Conservation (phyloP, 352 stramenopile genomes). For the Phytophthora boehmeriae region DNA sequence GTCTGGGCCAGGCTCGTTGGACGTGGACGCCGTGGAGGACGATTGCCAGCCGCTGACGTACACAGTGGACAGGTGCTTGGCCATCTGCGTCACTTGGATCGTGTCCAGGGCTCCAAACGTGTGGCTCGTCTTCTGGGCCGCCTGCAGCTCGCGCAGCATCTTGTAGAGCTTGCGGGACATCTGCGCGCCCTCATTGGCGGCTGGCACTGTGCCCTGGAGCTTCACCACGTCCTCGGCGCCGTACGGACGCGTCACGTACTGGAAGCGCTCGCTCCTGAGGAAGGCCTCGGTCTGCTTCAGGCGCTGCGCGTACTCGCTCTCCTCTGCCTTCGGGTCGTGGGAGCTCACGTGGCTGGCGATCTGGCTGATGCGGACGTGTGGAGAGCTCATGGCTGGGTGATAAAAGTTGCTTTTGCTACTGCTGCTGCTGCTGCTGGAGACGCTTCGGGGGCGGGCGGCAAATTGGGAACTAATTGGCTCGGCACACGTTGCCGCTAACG, state of each 20-base stretch:
- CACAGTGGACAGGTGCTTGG: constrained; percentile 93
- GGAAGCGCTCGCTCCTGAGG: constrained; percentile 74
- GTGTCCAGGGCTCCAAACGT: constrained; percentile 92
- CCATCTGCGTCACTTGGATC: constrained; percentile 96
- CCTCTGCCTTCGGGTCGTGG: constrained; percentile 61
- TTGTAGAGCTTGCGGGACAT: constrained; percentile 89
- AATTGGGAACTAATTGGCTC: constrained; percentile 55
- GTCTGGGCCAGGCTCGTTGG: constrained; percentile 96
- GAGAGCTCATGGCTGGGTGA: constrained; percentile 53
- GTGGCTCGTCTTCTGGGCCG: constrained; percentile 80
- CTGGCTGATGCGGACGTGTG: constrained; percentile 70
- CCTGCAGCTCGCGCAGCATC: constrained; percentile 84
- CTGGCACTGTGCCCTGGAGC: constrained; percentile 77
- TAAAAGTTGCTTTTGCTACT: not conserved
- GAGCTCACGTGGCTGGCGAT: constrained; percentile 73
- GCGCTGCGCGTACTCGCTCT: constrained; percentile 64
- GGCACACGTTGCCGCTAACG: not conserved
- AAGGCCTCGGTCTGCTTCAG: constrained; percentile 80
- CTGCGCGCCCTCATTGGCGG: constrained; percentile 48
- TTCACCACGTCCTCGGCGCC: constrained; percentile 85
- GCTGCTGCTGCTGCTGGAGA: not conserved
- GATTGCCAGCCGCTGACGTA: constrained; percentile 99
- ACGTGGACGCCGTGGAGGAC: constrained; percentile 93
- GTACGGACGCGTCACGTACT: constrained; percentile 84
- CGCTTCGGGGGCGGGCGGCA: constrained; percentile 35